Base-by-base conservation (phyloP, 2,329 filamentous ascomycete genomes). In the Pseudocercospora macadamiae region DNA sequence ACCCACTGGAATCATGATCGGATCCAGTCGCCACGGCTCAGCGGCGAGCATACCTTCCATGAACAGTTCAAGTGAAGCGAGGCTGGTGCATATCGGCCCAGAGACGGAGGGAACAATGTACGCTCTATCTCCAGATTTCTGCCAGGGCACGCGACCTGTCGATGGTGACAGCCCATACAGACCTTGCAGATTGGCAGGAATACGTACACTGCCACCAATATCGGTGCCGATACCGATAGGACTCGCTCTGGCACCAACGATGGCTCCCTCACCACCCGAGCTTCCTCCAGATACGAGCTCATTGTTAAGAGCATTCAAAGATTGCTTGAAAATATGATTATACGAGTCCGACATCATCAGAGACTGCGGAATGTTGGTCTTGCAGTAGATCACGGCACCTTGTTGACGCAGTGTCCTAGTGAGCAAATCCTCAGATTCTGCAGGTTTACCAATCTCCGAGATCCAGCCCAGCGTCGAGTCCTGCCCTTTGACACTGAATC, bases 121-220 rank as follows among this genome's bases (percentile, higher is more conserved):
- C 9, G 25, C 16, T 14, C 30, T 28, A 10, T 44, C 26, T 23
- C 54, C 54, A 4, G 54, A 57, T 32, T 57, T 57, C 32, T 39
- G 26, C 45, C 32, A 60, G 12, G 58, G 48, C 10, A 42, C 28
- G 9, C 63, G 57, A 48, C 71, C 47, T 4, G 47, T 51, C 2
- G 47, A 51, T 2, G 47, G 47, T 28, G 55, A 51, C 9, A 57
- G 47, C 9, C 71, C 70, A 47, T 68, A 72, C 14, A 71, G 68
- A 9, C 71, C 71, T 52, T 75, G 74, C 75, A 93, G 93, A 67
- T 96, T 92, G 57, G 96, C 89, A 73, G 89, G 93, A 72, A 97
- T 96, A 67, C 87, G 86, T 69, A 96, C 87, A 55, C 75, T 79
- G 2, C 81, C 82, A 1, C 79, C 81, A 44, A 88, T 79, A 71